Conservation (phyloP, 805 yeast genomes). For the Phaffomyces opuntiae region DNA sequence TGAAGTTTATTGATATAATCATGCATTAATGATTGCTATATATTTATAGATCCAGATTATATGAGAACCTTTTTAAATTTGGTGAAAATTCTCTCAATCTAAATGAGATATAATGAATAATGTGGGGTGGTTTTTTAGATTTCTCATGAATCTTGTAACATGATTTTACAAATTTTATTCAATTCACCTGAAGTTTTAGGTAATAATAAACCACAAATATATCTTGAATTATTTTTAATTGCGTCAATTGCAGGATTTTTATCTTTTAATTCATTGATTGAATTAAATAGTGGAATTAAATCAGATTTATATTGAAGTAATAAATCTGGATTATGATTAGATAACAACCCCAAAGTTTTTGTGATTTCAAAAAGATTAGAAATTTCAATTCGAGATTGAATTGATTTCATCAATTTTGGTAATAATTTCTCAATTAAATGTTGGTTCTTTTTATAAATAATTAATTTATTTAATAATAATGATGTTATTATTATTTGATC, state of each 20-base stretch:
- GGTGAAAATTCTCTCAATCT: no score
- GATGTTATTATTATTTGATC: slow-evolving; percentile 10
- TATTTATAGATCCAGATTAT: no score
- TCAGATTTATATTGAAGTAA: slow-evolving; percentile 7
- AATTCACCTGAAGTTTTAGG: slow-evolving; percentile 1
- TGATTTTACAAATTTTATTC: background rate
- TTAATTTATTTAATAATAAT: slow-evolving; percentile 15
- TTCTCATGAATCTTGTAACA: slow-evolving; percentile 7
- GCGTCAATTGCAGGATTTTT: slow-evolving; percentile 10
- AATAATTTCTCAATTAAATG: slow-evolving; percentile 2
- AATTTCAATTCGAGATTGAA: slow-evolving; percentile 9
- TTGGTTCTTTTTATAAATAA: slow-evolving; percentile 11
- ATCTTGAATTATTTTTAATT: slow-evolving; percentile 18
- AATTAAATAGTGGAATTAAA: slow-evolving; percentile 8
- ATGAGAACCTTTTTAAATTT: no score
- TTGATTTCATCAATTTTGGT: slow-evolving; percentile 10
- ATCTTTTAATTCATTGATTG: background rate
- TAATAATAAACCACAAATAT: slow-evolving; percentile 13
- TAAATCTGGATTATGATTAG: slow-evolving; percentile 12
- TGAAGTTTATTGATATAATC: background rate
- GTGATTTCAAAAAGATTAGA: slow-evolving; percentile 20
- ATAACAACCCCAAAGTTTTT: slow-evolving; percentile 21
- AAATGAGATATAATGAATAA: no score
- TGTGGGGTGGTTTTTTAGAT: background rate
- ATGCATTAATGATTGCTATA: no score